Percentiles rank a stretch among this genome's conserved stretches.
Conservation (phyloP, 257 asterid genomes). For the Scutellaria barbata region DNA sequence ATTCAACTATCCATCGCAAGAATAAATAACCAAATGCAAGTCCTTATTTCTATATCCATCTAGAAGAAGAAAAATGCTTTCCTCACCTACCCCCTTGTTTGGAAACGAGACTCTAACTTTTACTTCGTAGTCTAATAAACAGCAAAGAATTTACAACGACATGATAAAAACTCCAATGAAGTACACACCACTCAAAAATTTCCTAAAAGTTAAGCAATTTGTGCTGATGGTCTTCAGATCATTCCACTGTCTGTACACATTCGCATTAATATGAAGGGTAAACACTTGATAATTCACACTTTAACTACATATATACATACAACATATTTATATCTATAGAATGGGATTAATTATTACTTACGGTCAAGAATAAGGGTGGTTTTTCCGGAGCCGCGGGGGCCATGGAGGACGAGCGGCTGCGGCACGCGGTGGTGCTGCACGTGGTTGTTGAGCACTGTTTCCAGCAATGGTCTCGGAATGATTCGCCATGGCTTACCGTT, state of each 20-base stretch:
- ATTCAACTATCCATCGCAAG: background rate
- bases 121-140: background rate
- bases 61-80: background rate
- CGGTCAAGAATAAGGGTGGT: conserved; percentile 94
- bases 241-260: conserved; percentile 11
- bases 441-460: conserved; percentile 87
- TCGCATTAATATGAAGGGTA: background rate
- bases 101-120: background rate
- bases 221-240: background rate
- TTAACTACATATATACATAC: background rate
- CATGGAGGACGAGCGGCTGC: conserved; percentile 92
- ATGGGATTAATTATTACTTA: conserved; percentile 35
- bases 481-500: conserved; percentile 78
- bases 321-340: background rate
- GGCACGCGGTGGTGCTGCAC: conserved; percentile 92
- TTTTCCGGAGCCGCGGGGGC: conserved; percentile 98
- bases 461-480: conserved; percentile 86
- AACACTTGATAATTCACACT: background rate
- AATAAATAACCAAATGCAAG: background rate
- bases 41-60: conserved; percentile 4
- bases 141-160: background rate
- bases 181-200: background rate
- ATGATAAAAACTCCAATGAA: background rate
- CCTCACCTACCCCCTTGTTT: conserved; percentile 1
- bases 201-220: background rate